phyloP scores from a whole-genome alignment of 1,139 yeast genomes.

The Yamadazyma atmosphaerica region DNA sequence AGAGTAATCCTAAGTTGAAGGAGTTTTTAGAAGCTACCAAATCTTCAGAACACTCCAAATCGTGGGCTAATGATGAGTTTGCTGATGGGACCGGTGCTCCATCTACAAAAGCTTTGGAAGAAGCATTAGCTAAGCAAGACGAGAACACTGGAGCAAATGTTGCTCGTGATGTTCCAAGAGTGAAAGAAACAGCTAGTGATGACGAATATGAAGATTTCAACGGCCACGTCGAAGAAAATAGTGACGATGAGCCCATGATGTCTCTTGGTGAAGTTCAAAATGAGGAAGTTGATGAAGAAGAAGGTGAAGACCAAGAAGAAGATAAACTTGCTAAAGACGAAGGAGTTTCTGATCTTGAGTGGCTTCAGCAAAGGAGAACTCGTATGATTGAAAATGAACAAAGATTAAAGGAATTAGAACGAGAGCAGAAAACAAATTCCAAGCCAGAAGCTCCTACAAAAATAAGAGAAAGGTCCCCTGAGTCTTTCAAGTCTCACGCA shows the following conservation, averaged over 20 bases:
- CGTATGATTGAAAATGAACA: constrained; percentile 61
- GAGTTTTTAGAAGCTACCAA: constrained; percentile 86
- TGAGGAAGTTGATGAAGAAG: no score
- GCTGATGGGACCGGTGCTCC: constrained; percentile 58
- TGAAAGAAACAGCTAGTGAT: constrained; percentile 54
- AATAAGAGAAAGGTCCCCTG: constrained; percentile 13
- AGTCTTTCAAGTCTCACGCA: constrained; percentile 6
- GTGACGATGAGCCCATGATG: constrained; percentile 21
- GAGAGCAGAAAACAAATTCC: constrained; percentile 8
- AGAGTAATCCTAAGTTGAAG: constrained; percentile 63
- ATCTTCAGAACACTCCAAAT: constrained; percentile 60
- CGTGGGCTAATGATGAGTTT: constrained; percentile 76
- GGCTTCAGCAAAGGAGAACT: constrained; percentile 79
- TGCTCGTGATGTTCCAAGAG: constrained; percentile 20
- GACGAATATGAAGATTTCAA: constrained; percentile 65
- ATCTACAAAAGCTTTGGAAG: constrained; percentile 40
- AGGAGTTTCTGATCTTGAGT: constrained; percentile 75
- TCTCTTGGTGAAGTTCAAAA: constrained; percentile 16
- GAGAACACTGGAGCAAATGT: constrained; percentile 14
- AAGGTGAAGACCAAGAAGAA: constrained; percentile 13
- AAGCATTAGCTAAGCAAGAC: constrained; percentile 31
- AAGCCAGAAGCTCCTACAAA: constrained; percentile 1
- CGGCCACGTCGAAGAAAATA: constrained; percentile 17
- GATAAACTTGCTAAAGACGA: constrained; percentile 48
- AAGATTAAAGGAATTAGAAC: constrained; percentile 21